Evolutionary conservation across 2,329 filamentous ascomycete species (phyloP), one percentile per base, ranked within the genome.

Genomic region (Nemania sp.): DNA sequence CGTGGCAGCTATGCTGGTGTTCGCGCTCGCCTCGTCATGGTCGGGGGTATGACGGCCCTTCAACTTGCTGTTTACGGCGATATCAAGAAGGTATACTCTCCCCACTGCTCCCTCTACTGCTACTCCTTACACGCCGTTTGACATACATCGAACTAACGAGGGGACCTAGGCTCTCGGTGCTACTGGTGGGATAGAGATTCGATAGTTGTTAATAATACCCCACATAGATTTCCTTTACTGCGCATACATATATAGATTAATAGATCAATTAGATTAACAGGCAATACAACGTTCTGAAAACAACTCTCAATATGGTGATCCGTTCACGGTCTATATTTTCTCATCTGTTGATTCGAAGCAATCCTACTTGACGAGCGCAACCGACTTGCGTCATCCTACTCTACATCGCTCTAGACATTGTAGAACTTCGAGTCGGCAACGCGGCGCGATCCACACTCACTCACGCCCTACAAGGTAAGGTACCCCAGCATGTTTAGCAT

Each of bases 21-120:
- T 47, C 61, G 63, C 10, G 65, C 69, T 37, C 62, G 69, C 21
- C 55, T 70, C 5, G 63, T 71, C 42, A 71, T 71, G 69, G 68
- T 71, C 11, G 69, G 69, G 17, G 68, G 69, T 3, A 65, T 71
- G 66, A 70, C 67, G 17, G 68, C 69, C 21, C 55, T 66, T 25
- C 68, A 69, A 42, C 68, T 71, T 40, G 69, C 66, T 49, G 64
- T 71, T 40, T 71, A 69, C 17, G 69, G 68, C 21, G 66, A 71
- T 40, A 68, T 71, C 32, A 66, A 69, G 57, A 67, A 60, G 59
- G 68, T 59, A 59, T 40, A 46, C 51, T 51, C 2, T 21, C 35
- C 17, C 15, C 43, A 49, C 32, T 29, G 4, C 15, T 17, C 9
- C 20, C 20, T n/a, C 17, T 17, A n/a, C n/a, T n/a, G n/a, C 32